Conservation (phyloP, 768 basidiomycete species). For the Thelephora ganbajun region DNA sequence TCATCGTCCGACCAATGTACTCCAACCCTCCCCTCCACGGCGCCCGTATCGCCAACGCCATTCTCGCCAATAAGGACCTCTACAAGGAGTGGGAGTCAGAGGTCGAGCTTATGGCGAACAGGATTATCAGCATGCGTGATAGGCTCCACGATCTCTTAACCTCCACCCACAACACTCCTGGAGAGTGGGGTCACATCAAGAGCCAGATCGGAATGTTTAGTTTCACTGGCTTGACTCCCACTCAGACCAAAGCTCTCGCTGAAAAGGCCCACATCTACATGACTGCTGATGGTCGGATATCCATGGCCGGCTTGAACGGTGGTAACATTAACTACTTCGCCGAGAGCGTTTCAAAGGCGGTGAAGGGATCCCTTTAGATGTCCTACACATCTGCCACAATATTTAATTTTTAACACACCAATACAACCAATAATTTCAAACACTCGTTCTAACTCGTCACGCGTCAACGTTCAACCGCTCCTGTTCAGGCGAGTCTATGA, state of each 20-base stretch:
- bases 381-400: constrained; percentile 14
- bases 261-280: constrained; percentile 87
- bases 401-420: neutral
- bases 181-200: constrained; percentile 91
- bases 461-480: too few relatives aligned
- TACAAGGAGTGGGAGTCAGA: constrained; percentile 84
- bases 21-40: constrained; percentile 94
- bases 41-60: constrained; percentile 74
- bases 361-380: constrained; percentile 51
- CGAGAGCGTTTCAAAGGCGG: constrained; percentile 69
- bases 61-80: constrained; percentile 60
- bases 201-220: constrained; percentile 96
- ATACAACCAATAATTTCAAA: constrained; percentile 3
- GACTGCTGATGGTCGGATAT: constrained; percentile 88
- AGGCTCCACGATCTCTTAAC: constrained; percentile 67
- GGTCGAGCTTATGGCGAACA: constrained; percentile 90
- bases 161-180: constrained; percentile 75
- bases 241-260: constrained; percentile 71
- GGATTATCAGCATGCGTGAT: constrained; percentile 89
- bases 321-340: constrained; percentile 86
- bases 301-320: constrained; percentile 83
- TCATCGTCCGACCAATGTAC: constrained; percentile 91
- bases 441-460: neutral
- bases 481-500: too few relatives aligned
- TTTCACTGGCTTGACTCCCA: constrained; percentile 74